Evolutionary conservation across 1,139 yeast species (phyloP), one percentile per base, ranked within the genome.

Genomic region (Candida pseudoviswanathii): DNA sequence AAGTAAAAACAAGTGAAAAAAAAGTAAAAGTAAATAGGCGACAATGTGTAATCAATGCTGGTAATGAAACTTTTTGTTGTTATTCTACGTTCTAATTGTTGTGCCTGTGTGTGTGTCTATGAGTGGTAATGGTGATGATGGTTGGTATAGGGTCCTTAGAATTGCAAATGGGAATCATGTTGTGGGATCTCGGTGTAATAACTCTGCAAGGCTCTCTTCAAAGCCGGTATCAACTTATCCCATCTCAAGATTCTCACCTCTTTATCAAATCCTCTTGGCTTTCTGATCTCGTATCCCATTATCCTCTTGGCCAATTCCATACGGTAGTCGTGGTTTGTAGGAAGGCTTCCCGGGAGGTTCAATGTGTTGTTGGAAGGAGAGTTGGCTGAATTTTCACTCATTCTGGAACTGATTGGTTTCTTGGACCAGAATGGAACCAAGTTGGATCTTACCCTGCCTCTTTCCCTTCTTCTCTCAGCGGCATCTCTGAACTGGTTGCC

Each of bases 371-470:
- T 36, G 27, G 44, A 31, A 4, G 45, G 16, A 10, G 39, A 16
- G 31, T 27, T 34, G 6, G 21, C 5, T 25, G 38, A 54, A 43
- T 45, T 54, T 25, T 68, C 73, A 41, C 69, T 67, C 66, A 73
- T 69, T 57, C 83, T 71, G 6, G 85, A 77, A 43, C 80, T 73
- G 43, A 83, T 77, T 30, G 88, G 84, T 55, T 73, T 80, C 61
- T 79, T 80, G 32, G 81, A 77, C 89, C 88, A 84, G 59, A 81
- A 83, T n/a, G 86, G 86, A 43, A 83, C 85, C 63, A 84, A 70
- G 58, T 84, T 84, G 46, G 84, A 80, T 63, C 88, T 70, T 43
- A 84, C 81, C 52, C 89, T 68, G 16, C 88, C 88, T 46, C 87
- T 63, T 60, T 84, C 88, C 53, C 80, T 75, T 54, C 85, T 70